Conservation (phyloP, 2,329 filamentous ascomycete genomes). For the Sclerotinia trifoliorum region DNA sequence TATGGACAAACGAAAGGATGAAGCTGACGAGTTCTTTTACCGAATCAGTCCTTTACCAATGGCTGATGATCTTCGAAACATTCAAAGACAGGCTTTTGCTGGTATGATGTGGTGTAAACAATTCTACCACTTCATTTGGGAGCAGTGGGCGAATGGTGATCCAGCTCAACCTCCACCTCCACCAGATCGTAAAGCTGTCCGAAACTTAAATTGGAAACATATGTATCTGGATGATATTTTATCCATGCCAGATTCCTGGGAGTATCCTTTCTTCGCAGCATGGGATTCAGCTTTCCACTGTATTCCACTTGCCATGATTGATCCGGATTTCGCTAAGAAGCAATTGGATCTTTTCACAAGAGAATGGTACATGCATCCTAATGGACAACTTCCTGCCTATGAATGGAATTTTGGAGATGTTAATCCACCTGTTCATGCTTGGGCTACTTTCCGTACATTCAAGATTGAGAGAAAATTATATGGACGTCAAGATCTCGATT, state of each 20-base stretch:
- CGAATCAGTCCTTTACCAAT: conserved; percentile 90
- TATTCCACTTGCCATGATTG: conserved; percentile 93
- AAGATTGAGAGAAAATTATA: conserved; percentile 99
- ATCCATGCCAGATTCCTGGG: conserved; percentile 98
- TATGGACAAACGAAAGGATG: conserved; percentile 79
- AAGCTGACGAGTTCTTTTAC: conserved; percentile 96
- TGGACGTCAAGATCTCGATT: conserved; percentile 89
- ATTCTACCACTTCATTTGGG: conserved; percentile 95
- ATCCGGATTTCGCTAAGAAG: conserved; percentile 97
- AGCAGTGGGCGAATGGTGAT: conserved; percentile 96
- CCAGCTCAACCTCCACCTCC: conserved; percentile 85
- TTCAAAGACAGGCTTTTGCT: conserved; percentile 89
- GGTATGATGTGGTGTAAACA: conserved; percentile 99
- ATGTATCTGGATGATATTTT: conserved; percentile 92
- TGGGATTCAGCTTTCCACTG: conserved; percentile 98
- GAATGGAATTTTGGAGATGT: conserved; percentile 99
- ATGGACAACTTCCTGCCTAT: conserved; percentile 86
- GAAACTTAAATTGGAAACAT: conserved; percentile 91
- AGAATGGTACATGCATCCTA: conserved; percentile 99
- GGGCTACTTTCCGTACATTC: conserved; percentile 93
- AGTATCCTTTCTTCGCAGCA: conserved; percentile 96
- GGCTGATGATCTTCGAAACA: conserved; percentile 89
- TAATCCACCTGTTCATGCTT: conserved; percentile 94
- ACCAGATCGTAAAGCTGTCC: conserved; percentile 71
- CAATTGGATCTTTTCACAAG: conserved; percentile 93